Percentiles rank a stretch among this genome's conserved stretches.
Conservation (phyloP, 331 rosid species). For the Dryas integrifolia region DNA sequence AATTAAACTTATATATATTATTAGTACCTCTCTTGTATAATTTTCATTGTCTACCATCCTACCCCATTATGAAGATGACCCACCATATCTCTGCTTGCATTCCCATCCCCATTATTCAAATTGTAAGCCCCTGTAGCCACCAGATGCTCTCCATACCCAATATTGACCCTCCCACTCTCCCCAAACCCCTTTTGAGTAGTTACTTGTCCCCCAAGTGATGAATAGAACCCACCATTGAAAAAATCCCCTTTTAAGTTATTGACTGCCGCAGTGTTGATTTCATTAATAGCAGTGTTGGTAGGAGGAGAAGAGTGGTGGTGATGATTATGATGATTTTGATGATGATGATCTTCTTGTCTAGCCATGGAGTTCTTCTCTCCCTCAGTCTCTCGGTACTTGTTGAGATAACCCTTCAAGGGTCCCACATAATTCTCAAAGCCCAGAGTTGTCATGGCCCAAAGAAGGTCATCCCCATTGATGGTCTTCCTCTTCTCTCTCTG, state of each 20-base stretch:
- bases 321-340: background rate
- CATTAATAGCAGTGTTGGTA: conserved; percentile 22
- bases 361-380: conserved; percentile 55
- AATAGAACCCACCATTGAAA: conserved; percentile 47
- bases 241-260: conserved; percentile 23
- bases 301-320: no score
- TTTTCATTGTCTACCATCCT: conserved; percentile 45
- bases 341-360: conserved; percentile 40
- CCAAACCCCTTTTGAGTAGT: conserved; percentile 32
- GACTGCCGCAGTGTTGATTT: conserved; percentile 10
- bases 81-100: conserved; percentile 41
- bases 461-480: conserved; percentile 83
- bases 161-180: conserved; percentile 34
- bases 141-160: conserved; percentile 41
- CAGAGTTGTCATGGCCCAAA: conserved; percentile 92
- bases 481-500: conserved; percentile 88
- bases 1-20: conserved; percentile 8
- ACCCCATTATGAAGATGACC: conserved; percentile 49
- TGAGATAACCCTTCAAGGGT: conserved; percentile 68
- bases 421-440: conserved; percentile 84
- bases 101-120: conserved; percentile 41
- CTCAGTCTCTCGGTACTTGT: conserved; percentile 72
- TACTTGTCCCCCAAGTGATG: conserved; percentile 42
- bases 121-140: conserved; percentile 20
- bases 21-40: background rate